Evolutionary conservation across 1,284 basidiomycete species (phyloP).

Genomic region (Inonotus obliquus): DNA sequence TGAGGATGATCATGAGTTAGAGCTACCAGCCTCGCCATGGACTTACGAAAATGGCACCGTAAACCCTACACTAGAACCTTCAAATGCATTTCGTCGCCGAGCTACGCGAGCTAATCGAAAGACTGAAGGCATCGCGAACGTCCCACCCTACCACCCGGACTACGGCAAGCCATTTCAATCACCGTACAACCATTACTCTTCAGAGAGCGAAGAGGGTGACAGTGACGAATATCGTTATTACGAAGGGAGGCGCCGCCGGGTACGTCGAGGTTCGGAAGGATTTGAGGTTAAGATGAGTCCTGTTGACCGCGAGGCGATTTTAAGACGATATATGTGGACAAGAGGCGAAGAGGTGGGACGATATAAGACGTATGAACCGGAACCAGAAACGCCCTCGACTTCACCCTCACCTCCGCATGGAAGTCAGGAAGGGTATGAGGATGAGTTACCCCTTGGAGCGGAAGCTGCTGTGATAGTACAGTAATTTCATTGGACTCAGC

Average conservation of each 20-base stretch:
- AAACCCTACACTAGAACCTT: conserved; percentile 69
- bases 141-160: conserved; percentile 73
- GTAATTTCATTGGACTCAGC: not conserved
- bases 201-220: conserved; percentile 7
- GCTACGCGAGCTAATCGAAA: conserved; percentile 6
- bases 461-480: conserved; percentile 23
- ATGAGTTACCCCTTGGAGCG: conserved; percentile 26
- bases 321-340: conserved; percentile 50
- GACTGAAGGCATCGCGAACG: conserved; percentile 32
- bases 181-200: conserved; percentile 32
- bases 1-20: conserved; percentile 37
- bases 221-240: conserved; percentile 28
- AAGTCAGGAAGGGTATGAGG: conserved; percentile 28
- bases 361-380: conserved; percentile 60
- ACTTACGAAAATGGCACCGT: conserved; percentile 74
- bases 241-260: conserved; percentile 26
- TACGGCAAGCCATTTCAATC: conserved; percentile 35
- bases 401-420: conserved; percentile 1
- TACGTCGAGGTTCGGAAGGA: conserved; percentile 75
- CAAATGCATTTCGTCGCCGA: conserved; percentile 38
- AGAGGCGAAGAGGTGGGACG: conserved; percentile 48
- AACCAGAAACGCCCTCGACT: conserved; percentile 27
- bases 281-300: conserved; percentile 54
- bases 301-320: conserved; percentile 54
- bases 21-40: conserved; percentile 66